phyloP scores from a whole-genome alignment of 305 asterid species.

The Plantago lanceolata region DNA sequence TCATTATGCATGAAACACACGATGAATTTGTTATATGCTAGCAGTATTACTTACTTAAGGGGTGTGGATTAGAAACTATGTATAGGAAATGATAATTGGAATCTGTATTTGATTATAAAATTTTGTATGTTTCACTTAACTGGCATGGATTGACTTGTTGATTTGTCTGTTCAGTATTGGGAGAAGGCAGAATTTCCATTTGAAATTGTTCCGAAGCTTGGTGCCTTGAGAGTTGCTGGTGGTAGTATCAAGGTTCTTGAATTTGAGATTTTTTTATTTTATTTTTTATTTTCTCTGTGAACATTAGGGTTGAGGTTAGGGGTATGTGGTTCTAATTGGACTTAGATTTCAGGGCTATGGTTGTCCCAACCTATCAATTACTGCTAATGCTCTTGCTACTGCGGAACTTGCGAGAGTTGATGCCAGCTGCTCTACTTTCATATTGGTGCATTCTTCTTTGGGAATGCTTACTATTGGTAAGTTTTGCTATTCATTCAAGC shows the following conservation, averaged over 20 bases:
- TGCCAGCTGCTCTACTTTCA: slow-evolving; percentile 87
- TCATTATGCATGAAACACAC: too few species aligned
- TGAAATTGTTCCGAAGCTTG: slow-evolving; percentile 85
- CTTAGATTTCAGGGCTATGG: slow-evolving; percentile 70
- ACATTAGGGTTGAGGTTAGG: slow-evolving; percentile 1
- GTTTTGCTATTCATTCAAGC: slow-evolving; percentile 20
- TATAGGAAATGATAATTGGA: neutral
- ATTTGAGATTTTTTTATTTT: slow-evolving; percentile 6
- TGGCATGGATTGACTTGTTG: slow-evolving; percentile 17
- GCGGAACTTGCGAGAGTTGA: slow-evolving; percentile 95
- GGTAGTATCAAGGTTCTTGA: slow-evolving; percentile 73
- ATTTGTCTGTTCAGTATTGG: slow-evolving; percentile 66
- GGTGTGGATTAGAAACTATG: neutral
- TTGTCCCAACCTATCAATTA: slow-evolving; percentile 80
- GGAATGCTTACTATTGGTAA: slow-evolving; percentile 91
- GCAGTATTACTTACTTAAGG: neutral
- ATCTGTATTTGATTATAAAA: too few species aligned
- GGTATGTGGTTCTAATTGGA: slow-evolving; percentile 25
- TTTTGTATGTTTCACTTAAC: neutral
- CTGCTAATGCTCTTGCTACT: slow-evolving; percentile 68
- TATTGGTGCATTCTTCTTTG: slow-evolving; percentile 86
- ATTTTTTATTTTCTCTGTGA: neutral
- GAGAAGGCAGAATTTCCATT: slow-evolving; percentile 97
- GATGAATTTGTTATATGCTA: neutral
- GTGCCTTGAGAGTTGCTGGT: slow-evolving; percentile 66